Percentiles rank a stretch among this genome's conserved stretches.
phyloP scores from a whole-genome alignment of 768 basidiomycete genomes.

The Tremella fuciformis region DNA sequence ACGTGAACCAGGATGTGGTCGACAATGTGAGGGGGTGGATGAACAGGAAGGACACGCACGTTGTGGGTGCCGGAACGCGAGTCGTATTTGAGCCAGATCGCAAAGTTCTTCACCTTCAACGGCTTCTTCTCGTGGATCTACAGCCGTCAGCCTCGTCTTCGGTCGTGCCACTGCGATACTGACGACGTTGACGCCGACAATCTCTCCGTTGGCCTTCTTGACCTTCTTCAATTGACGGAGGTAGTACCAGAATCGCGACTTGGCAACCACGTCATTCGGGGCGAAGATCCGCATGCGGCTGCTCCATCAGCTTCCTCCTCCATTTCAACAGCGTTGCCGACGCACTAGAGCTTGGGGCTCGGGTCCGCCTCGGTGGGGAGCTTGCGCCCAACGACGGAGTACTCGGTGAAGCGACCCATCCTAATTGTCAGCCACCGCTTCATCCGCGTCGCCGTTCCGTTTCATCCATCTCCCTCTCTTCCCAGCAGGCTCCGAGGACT shows the following conservation, averaged over 20 bases:
- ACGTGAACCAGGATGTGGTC: neutral
- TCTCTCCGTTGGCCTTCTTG: conserved; percentile 98
- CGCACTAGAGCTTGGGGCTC: conserved; percentile 84
- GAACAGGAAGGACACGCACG: conserved; percentile 59
- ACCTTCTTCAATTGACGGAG: conserved; percentile 96
- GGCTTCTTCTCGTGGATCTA: conserved; percentile 98
- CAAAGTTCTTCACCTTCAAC: conserved; percentile 98
- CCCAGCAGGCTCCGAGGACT: conserved; percentile 26
- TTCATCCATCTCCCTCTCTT: conserved; percentile 1
- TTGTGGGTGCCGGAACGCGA: conserved; percentile 99
- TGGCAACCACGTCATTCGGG: conserved; percentile 96
- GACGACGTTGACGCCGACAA: conserved; percentile 96
- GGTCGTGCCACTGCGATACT: conserved; percentile 60
- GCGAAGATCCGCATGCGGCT: conserved; percentile 97
- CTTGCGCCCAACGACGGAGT: conserved; percentile 95
- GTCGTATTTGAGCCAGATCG: conserved; percentile 99
- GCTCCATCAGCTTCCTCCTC: conserved; percentile 6
- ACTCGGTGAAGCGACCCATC: conserved; percentile 66
- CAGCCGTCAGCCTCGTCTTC: conserved; percentile 12
- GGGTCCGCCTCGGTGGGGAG: conserved; percentile 89
- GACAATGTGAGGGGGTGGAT: neutral
- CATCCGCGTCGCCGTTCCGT: neutral
- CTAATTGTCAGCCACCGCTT: conserved; percentile 25
- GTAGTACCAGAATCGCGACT: conserved; percentile 99
- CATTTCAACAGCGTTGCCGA: conserved; percentile 5